phyloP scores from a whole-genome alignment of 192 early-diverging fungal genomes.

The Coemansia nantahalensis region DNA sequence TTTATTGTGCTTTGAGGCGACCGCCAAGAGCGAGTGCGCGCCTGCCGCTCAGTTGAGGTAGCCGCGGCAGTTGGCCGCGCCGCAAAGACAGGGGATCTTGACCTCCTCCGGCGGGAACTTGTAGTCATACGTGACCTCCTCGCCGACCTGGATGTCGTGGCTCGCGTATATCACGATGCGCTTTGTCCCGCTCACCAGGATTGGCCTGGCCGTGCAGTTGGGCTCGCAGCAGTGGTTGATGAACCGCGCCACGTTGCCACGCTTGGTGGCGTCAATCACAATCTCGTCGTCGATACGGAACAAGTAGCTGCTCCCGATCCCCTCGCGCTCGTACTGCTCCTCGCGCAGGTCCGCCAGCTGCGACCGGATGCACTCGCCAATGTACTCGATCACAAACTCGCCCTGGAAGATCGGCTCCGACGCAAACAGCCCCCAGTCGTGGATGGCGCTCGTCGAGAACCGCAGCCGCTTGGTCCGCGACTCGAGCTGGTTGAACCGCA shows the following conservation, averaged over 20 bases:
- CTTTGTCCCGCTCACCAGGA: constrained; percentile 87
- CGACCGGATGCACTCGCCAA: constrained; percentile 93
- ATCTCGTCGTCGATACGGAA: constrained; percentile 95
- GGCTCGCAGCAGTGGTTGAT: constrained; percentile 99
- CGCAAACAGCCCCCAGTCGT: constrained; percentile 99
- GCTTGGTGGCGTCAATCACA: constrained; percentile 97
- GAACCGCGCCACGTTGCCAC: constrained; percentile 95
- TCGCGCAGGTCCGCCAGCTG: constrained; percentile 95
- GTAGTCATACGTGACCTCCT: constrained; percentile 99
- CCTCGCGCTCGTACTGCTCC: constrained; percentile 87
- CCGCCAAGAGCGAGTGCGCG: too few species aligned
- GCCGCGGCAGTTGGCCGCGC: constrained; percentile 77
- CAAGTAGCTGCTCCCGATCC: constrained; percentile 92
- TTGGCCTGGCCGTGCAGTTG: constrained; percentile 96
- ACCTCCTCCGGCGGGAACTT: constrained; percentile 61
- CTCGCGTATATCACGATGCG: constrained; percentile 99
- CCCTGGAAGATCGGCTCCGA: constrained; percentile 86
- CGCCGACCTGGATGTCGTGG: constrained; percentile 86
- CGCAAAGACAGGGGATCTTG: constrained; percentile 99
- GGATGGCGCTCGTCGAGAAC: constrained; percentile 92
- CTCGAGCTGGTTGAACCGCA: constrained; percentile 93
- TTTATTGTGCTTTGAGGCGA: not conserved
- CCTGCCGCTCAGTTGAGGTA: constrained; percentile 61
- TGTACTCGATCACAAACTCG: constrained; percentile 99
- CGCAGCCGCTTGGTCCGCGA: constrained; percentile 84